Evolutionary conservation across 768 basidiomycete species (phyloP).

Genomic region (Termitomyces sp.): DNA sequence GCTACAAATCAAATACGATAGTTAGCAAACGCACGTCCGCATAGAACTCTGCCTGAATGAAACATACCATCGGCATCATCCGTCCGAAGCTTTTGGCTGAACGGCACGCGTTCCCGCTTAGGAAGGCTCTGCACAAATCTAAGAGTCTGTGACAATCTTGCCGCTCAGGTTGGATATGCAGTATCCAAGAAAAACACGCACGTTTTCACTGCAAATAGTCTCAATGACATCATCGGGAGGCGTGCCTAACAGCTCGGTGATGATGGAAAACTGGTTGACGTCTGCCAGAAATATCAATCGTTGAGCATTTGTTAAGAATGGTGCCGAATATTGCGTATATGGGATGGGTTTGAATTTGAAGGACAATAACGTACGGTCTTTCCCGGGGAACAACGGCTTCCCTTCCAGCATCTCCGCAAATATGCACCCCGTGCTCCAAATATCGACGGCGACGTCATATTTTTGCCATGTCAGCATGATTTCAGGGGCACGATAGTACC

Average conservation of each 20-base stretch:
- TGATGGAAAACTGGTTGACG: conserved; percentile 99
- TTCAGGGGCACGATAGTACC: conserved; percentile 98
- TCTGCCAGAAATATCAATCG: conserved; percentile 40
- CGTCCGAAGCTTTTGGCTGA: conserved; percentile 87
- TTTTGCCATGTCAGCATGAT: conserved; percentile 99
- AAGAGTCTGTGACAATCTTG: conserved; percentile 61
- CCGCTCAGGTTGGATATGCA: background rate
- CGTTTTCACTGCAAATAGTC: conserved; percentile 97
- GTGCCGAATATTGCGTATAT: background rate
- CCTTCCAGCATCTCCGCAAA: conserved; percentile 99
- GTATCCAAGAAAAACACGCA: conserved; percentile 41
- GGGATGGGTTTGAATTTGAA: background rate
- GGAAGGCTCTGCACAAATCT: conserved; percentile 98
- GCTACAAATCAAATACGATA: conserved; percentile 39
- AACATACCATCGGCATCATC: conserved; percentile 78
- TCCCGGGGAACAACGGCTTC: conserved; percentile 97
- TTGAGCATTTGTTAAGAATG: background rate
- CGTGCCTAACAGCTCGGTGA: conserved; percentile 97
- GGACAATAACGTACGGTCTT: conserved; percentile 78
- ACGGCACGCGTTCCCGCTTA: conserved; percentile 93
- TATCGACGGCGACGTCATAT: conserved; percentile 99
- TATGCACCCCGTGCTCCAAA: conserved; percentile 99
- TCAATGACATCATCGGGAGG: conserved; percentile 99
- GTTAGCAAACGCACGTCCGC: background rate
- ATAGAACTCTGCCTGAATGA: background rate